Percentiles rank a stretch among this genome's conserved stretches.
phyloP scores from a whole-genome alignment of 257 asterid genomes.

The Solanum stenotomum region DNA sequence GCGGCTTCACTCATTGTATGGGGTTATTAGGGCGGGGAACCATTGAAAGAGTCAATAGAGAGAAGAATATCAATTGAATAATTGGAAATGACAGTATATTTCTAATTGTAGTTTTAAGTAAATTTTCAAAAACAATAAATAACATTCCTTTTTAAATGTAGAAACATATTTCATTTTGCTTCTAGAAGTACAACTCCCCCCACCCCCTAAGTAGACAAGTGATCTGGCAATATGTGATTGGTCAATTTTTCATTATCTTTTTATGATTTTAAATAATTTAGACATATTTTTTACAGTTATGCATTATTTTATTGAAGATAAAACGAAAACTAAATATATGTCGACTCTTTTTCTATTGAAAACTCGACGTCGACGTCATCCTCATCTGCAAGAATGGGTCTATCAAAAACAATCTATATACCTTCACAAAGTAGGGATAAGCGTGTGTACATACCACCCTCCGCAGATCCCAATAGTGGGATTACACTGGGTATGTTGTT shows the following conservation, averaged over 20 bases:
- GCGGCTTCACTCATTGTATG: too few relatives aligned
- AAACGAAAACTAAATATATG: neutral
- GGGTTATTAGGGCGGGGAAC: neutral
- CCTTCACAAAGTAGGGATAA: neutral
- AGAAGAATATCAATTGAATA: neutral
- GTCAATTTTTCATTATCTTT: neutral
- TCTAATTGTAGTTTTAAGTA: neutral
- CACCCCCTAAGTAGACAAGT: neutral
- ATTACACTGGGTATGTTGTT: neutral
- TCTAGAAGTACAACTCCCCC: neutral
- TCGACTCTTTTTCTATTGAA: too few relatives aligned
- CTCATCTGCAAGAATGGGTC: neutral
- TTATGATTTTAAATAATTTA: neutral
- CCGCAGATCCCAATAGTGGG: neutral
- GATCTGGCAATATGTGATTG: neutral
- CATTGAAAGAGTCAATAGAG: neutral
- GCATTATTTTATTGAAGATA: neutral
- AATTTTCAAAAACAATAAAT: neutral
- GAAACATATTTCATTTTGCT: neutral
- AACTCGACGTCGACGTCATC: neutral
- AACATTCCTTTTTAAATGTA: neutral
- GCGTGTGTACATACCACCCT: neutral
- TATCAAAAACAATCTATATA: neutral
- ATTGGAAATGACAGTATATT: neutral
- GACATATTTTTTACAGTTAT: too few relatives aligned